Evolutionary conservation across 208 protist species (phyloP), one percentile per base, ranked within the genome.

Genomic region (Leishmania tropica): DNA sequence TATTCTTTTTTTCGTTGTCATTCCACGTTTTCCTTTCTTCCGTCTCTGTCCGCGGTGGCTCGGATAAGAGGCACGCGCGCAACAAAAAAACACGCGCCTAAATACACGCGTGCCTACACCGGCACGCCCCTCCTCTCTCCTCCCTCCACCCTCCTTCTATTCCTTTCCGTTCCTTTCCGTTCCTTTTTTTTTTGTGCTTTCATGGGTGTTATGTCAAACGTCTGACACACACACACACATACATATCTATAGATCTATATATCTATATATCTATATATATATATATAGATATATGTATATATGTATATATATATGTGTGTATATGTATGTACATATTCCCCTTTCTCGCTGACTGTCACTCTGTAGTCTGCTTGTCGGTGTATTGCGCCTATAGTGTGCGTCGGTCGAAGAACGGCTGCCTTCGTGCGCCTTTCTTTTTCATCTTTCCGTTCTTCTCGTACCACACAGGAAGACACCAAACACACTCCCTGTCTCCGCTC

Each of bases 1-100:
- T 28, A 70, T 21, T 80, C 65, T 64, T 60, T 51, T 71, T 48
- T 73, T 53, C 70, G 58, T 73, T 64, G 17, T 56, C 40, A 47
- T 56, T 4, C 24, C 40, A 56, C 71, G 24, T 70, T 42, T 42
- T 42, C 13, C 31, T 1, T 15, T 19, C 35, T 11, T 62, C 56
- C 28, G 7, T 62, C 56, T 62, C 13, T 31, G 24, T 31, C 24
- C 2, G 56, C 13, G 56, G 56, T 62, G 56, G 17, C 24, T 62
- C 56, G 24, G 56, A 31, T 21, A 2, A 3, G 24, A 10, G 6
- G 51, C 51, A 54, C 17, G 56, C 13, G 24, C 0, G 11, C 24
- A 21, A 21, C 56, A n/a, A 24, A 17, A 7, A 35, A 24, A 62
- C 28, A 62, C 58, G 19, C 58, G n/a, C 56, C 6, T 11, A 15